phyloP scores from a whole-genome alignment of 768 basidiomycete species.

The Butyriboletus loyo region DNA sequence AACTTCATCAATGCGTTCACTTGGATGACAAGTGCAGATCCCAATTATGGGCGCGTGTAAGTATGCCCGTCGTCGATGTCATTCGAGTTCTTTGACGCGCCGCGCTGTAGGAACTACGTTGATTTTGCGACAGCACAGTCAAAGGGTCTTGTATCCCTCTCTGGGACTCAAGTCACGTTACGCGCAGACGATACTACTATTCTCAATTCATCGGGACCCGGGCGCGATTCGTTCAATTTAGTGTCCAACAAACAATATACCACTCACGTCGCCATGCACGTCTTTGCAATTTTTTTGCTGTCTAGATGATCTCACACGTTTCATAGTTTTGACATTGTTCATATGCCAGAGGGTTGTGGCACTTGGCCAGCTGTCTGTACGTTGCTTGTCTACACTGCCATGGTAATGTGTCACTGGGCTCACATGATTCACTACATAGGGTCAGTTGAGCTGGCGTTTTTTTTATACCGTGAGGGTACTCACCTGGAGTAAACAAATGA shows the following conservation, averaged over 20 bases:
- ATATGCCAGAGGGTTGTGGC: conserved; percentile 40
- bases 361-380: conserved; percentile 39
- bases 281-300: background rate
- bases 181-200: conserved; percentile 34
- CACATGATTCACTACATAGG: conserved; percentile 1
- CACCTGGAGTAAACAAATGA: background rate
- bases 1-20: conserved; percentile 42
- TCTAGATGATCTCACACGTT: background rate
- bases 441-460: conserved; percentile 7
- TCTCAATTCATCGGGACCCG: conserved; percentile 30
- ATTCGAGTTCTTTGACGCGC: background rate
- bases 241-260: conserved; percentile 29
- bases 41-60: conserved; percentile 31
- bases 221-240: conserved; percentile 36
- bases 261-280: conserved; percentile 35
- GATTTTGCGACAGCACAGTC: conserved; percentile 47
- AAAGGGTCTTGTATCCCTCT: conserved; percentile 57
- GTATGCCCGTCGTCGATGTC: background rate
- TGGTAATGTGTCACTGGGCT: background rate
- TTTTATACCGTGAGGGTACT: background rate
- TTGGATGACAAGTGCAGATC: conserved; percentile 25
- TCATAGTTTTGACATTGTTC: conserved; percentile 34
- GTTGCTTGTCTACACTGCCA: conserved; percentile 1
- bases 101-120: conserved; percentile 39
- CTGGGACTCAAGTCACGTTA: conserved; percentile 37